Evolutionary conservation across 805 yeast species (phyloP).

Genomic region (Tetrapisispora nanseiensis): DNA sequence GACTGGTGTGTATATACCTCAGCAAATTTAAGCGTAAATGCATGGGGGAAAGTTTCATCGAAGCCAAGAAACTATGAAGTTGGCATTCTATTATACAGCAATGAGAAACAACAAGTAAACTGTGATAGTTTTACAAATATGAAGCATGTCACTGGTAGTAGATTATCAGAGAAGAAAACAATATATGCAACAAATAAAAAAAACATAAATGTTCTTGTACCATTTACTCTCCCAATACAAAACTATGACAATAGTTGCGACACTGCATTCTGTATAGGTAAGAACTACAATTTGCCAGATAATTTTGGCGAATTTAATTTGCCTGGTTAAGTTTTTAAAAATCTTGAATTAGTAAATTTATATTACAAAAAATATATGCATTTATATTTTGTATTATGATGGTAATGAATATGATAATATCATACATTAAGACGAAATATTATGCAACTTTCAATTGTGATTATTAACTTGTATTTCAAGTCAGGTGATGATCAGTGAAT

Average conservation of each 20-base stretch:
- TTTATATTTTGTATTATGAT: too few species aligned
- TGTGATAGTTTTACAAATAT: conserved; percentile 18
- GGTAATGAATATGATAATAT: too few species aligned
- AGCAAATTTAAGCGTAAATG: conserved; percentile 65
- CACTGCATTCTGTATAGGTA: conserved; percentile 13
- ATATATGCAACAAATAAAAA: background rate
- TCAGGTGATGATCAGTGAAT: too few species aligned
- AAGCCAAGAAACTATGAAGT: conserved; percentile 41
- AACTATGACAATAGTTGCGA: conserved; percentile 13
- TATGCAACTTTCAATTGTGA: too few species aligned
- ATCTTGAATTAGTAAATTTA: too few species aligned
- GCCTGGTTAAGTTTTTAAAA: background rate
- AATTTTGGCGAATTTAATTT: conserved; percentile 6
- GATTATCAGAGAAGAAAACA: background rate
- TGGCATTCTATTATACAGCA: conserved; percentile 40
- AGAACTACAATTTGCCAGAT: conserved; percentile 11
- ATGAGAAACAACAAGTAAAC: conserved; percentile 2
- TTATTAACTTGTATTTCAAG: too few species aligned
- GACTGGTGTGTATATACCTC: conserved; percentile 69
- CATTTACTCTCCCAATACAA: conserved; percentile 16
- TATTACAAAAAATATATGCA: too few species aligned
- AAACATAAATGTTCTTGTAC: conserved; percentile 12
- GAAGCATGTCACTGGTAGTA: background rate
- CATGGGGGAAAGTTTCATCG: conserved; percentile 55
- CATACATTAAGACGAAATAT: too few species aligned